Evolutionary conservation across 2,329 filamentous ascomycete genomes (phyloP).

Genomic region (Aspergillus sp.): DNA sequence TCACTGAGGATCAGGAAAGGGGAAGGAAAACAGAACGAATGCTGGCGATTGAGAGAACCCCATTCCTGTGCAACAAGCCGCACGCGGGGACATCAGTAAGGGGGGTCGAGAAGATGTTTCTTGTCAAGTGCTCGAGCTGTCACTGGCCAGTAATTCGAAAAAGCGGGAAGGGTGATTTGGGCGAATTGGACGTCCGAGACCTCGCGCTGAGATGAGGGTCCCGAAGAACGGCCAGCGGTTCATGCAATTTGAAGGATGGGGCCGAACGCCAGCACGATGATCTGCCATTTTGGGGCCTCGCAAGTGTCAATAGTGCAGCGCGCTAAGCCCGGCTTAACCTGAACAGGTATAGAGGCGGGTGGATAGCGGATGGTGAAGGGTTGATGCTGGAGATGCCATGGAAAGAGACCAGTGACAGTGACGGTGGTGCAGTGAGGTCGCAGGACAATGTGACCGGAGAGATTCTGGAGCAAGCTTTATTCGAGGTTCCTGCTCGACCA

Average conservation of each 20-base stretch:
- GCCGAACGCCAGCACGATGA: constrained; percentile 27
- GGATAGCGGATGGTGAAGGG: constrained; percentile 7
- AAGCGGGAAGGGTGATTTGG: neutral
- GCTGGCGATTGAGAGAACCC: constrained; percentile 7
- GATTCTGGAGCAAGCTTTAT: neutral
- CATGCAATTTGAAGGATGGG: constrained; percentile 19
- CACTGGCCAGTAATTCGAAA: neutral
- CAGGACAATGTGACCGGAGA: constrained; percentile 6
- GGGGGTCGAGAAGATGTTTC: constrained; percentile 21
- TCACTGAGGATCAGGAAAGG: neutral
- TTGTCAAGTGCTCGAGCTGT: neutral
- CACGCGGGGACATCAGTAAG: constrained; percentile 32
- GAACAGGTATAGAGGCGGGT: constrained; percentile 11
- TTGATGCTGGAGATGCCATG: constrained; percentile 3
- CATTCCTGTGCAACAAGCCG: constrained; percentile 29
- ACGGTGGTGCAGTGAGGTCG: constrained; percentile 7
- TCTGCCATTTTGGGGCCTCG: constrained; percentile 22
- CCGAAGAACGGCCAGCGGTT: constrained; percentile 16
- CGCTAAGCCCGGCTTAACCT: constrained; percentile 15
- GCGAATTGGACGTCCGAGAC: neutral
- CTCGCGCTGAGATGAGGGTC: neutral
- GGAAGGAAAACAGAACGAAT: neutral
- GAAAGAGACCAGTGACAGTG: neutral
- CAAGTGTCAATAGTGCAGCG: constrained; percentile 24
- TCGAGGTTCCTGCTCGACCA: constrained; percentile 10